Evolutionary conservation across 1,284 basidiomycete species (phyloP).

Genomic region (Ganoderma meredithae): DNA sequence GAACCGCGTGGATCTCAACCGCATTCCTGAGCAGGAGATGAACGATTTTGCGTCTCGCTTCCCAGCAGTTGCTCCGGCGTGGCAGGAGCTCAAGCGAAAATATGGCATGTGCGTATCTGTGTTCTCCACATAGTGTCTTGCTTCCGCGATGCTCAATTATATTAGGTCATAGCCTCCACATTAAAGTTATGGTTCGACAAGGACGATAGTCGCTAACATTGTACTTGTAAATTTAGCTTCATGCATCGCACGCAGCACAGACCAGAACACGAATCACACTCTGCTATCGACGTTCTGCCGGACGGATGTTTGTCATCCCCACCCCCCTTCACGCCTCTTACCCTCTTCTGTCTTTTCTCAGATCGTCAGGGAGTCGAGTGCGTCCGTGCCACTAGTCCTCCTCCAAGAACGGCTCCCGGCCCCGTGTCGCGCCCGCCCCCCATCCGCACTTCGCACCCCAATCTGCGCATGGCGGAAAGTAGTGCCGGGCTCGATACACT

Average conservation of each 20-base stretch:
- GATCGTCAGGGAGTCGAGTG: constrained; percentile 17
- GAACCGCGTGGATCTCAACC: constrained; percentile 81
- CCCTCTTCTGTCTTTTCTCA: constrained; percentile 17
- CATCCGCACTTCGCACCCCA: constrained; percentile 25
- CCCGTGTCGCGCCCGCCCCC: constrained; percentile 7
- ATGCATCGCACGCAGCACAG: constrained; percentile 5
- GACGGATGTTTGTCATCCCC: constrained; percentile 6
- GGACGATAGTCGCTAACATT: constrained; percentile 16
- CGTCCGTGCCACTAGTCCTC: not conserved
- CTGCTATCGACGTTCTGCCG: not conserved
- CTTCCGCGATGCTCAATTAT: constrained; percentile 12
- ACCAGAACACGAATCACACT: not conserved
- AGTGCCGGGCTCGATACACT: constrained; percentile 19
- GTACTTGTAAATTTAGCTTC: constrained; percentile 21
- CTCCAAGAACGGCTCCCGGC: constrained; percentile 20
- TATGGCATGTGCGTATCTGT: constrained; percentile 54
- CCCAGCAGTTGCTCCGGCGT: constrained; percentile 63
- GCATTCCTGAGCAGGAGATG: constrained; percentile 84
- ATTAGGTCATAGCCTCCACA: constrained; percentile 25
- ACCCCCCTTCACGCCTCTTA: constrained; percentile 2
- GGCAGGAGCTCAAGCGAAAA: constrained; percentile 73
- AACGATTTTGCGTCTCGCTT: constrained; percentile 67
- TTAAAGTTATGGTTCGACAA: constrained; percentile 16
- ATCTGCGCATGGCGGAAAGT: constrained; percentile 20
- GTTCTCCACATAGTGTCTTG: constrained; percentile 2